Conservation (phyloP, 2,329 filamentous ascomycete genomes). For the Hansfordia pulvinata region DNA sequence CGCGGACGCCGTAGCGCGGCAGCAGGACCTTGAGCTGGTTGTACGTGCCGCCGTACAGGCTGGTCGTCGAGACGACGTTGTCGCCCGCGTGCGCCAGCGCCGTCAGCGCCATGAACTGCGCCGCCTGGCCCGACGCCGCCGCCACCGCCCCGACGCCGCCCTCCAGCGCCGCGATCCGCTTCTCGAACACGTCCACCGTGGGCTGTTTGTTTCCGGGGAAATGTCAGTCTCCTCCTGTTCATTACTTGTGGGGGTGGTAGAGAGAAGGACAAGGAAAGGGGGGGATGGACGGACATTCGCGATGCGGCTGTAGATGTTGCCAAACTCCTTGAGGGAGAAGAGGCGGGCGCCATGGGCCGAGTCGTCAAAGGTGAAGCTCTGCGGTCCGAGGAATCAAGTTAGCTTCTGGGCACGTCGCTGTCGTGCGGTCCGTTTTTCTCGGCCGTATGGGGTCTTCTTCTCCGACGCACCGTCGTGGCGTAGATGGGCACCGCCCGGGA, state of each 20-base stretch:
- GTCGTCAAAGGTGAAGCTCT: conserved; percentile 92
- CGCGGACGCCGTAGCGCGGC: conserved; percentile 72
- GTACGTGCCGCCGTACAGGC: conserved; percentile 90
- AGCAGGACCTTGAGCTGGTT: conserved; percentile 93
- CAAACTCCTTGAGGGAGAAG: conserved; percentile 92
- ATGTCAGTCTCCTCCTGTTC: no score
- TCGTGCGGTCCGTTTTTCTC: not conserved
- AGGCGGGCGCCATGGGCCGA: conserved; percentile 89
- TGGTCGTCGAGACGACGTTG: conserved; percentile 85
- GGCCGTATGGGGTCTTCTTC: no score
- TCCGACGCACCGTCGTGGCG: conserved; percentile 59
- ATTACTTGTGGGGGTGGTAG: conserved; percentile 1
- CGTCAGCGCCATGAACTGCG: conserved; percentile 81
- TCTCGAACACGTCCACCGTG: conserved; percentile 91
- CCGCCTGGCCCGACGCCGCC: conserved; percentile 73
- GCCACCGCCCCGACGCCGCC: conserved; percentile 81
- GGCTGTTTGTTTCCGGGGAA: no score
- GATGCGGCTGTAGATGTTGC: conserved; percentile 96
- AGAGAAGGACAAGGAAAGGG: not conserved
- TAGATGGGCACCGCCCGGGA: conserved; percentile 92
- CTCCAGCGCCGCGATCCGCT: conserved; percentile 89
- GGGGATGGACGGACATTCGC: conserved; percentile 56
- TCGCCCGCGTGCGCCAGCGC: conserved; percentile 79
- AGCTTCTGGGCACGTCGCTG: not conserved
- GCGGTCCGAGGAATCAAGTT: conserved; percentile 6